Percentiles rank a stretch among this genome's conserved stretches.
Evolutionary conservation across 495 filamentous ascomycete species (phyloP).

Genomic region (Aspergillus ostianus): DNA sequence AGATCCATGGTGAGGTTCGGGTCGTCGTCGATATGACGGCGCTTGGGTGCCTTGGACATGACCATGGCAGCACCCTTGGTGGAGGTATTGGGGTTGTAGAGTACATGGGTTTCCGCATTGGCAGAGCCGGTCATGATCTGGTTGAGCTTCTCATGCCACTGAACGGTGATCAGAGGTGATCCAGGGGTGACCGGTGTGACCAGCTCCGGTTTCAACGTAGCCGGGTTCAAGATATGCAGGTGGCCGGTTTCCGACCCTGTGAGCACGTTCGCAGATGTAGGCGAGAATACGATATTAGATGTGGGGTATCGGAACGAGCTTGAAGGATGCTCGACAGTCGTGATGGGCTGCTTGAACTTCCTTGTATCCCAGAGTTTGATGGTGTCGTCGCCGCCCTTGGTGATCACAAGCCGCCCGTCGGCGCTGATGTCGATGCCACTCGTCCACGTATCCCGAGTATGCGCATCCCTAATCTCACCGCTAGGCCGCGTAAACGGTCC

Average conservation of each 20-base stretch:
- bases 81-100: slow-evolving; percentile 85
- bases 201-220: slow-evolving; percentile 78
- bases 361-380: slow-evolving; percentile 94
- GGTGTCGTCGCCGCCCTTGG: slow-evolving; percentile 83
- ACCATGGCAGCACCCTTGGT: slow-evolving; percentile 78
- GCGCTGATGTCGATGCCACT: slow-evolving; percentile 87
- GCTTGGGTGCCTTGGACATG: slow-evolving; percentile 91
- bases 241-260: slow-evolving; percentile 85
- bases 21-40: slow-evolving; percentile 92
- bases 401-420: slow-evolving; percentile 86
- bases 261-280: slow-evolving; percentile 75
- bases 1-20: slow-evolving; percentile 80
- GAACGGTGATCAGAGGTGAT: slow-evolving; percentile 74
- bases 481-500: slow-evolving; percentile 82
- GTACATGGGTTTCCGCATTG: slow-evolving; percentile 81
- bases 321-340: slow-evolving; percentile 72
- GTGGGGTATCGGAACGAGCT: slow-evolving; percentile 81
- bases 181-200: slow-evolving; percentile 83
- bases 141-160: slow-evolving; percentile 93
- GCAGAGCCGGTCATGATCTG: slow-evolving; percentile 94
- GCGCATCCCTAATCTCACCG: slow-evolving; percentile 85
- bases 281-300: slow-evolving; percentile 85
- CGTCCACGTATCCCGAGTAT: slow-evolving; percentile 84
- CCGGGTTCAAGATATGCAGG: slow-evolving; percentile 90
- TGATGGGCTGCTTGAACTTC: slow-evolving; percentile 89